phyloP scores from a whole-genome alignment of 1,284 basidiomycete species.

The Vanrija sp. region DNA sequence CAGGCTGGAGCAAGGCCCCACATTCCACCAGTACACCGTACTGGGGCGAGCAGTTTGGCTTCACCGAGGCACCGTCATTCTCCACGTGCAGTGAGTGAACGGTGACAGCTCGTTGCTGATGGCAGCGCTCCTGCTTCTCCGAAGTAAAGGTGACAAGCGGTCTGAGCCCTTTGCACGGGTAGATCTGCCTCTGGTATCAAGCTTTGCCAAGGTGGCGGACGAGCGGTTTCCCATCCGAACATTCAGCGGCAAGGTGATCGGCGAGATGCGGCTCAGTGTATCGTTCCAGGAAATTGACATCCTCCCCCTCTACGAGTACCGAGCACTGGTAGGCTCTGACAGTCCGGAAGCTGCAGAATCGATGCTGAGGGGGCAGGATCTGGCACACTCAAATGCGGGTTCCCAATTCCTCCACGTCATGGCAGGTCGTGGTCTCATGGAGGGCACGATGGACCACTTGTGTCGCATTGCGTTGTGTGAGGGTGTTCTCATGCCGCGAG shows the following conservation, averaged over 20 bases:
- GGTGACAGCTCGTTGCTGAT: background rate
- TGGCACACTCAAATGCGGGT: background rate
- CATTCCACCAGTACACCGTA: constrained; percentile 18
- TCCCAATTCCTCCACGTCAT: constrained; percentile 16
- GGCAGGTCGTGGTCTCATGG: constrained; percentile 12
- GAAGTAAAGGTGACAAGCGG: constrained; percentile 6
- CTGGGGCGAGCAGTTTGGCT: constrained; percentile 28
- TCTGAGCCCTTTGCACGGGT: constrained; percentile 21
- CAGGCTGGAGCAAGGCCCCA: constrained; percentile 24
- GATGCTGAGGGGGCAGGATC: background rate
- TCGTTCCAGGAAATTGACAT: constrained; percentile 22
- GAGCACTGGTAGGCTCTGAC: constrained; percentile 1
- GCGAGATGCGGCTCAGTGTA: constrained; percentile 29
- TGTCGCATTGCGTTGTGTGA: constrained; percentile 20
- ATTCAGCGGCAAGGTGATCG: constrained; percentile 18
- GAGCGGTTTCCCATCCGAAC: constrained; percentile 30
- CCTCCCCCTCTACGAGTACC: constrained; percentile 10
- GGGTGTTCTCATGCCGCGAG: constrained; percentile 14
- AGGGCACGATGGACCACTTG: constrained; percentile 15
- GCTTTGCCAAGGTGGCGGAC: constrained; percentile 19
- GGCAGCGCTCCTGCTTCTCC: constrained; percentile 7
- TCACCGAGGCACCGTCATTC: constrained; percentile 20
- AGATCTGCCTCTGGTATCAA: constrained; percentile 21
- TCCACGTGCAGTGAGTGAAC: constrained; percentile 21
- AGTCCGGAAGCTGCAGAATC: background rate